A percentile compares a stretch with the other conserved stretches of the same genome.
phyloP scores from a whole-genome alignment of 257 asterid species.

The Striga asiatica region DNA sequence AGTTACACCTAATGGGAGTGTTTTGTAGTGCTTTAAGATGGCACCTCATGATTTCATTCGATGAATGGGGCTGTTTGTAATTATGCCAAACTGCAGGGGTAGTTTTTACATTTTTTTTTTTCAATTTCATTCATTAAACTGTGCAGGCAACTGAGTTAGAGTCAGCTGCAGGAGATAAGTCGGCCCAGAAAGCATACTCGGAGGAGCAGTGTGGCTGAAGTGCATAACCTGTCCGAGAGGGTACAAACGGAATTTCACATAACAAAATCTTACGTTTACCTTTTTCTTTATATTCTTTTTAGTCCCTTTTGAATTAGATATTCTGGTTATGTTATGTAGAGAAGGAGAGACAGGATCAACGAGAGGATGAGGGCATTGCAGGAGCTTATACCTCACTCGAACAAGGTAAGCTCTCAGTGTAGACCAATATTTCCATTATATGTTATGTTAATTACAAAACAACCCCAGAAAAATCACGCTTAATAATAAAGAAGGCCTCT shows the following conservation, averaged over 20 bases:
- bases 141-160: slow-evolving; percentile 57
- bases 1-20: background rate
- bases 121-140: background rate
- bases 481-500: no score
- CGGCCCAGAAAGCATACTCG: slow-evolving; percentile 21
- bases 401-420: slow-evolving; percentile 34
- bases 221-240: slow-evolving; percentile 86
- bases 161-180: slow-evolving; percentile 41
- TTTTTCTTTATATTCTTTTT: background rate
- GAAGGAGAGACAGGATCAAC: slow-evolving; percentile 71
- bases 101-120: no score
- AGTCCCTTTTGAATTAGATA: background rate
- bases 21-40: background rate
- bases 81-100: no score
- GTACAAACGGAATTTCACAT: slow-evolving; percentile 19
- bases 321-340: slow-evolving; percentile 25
- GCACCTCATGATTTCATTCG: no score
- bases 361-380: slow-evolving; percentile 85
- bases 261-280: no score
- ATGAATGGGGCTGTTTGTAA: no score
- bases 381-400: slow-evolving; percentile 79
- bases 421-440: background rate
- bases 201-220: slow-evolving; percentile 74
- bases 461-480: no score
- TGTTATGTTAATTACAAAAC: no score